Evolutionary conservation across 1,284 basidiomycete species (phyloP).

Genomic region (Veloboletus limbatus): DNA sequence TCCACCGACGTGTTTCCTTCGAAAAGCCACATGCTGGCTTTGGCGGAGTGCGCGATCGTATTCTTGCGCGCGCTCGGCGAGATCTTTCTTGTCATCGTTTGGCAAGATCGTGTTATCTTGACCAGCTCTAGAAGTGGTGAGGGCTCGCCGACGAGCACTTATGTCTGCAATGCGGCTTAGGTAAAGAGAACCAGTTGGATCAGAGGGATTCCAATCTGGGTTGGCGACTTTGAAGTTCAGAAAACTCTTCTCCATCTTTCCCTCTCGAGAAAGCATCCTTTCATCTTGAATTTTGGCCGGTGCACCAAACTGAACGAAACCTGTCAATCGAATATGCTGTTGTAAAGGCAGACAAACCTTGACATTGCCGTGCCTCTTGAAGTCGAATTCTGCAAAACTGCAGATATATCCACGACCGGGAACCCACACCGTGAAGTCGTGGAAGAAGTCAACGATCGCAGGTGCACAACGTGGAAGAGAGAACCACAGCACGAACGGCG

Average conservation of each 20-base stretch:
- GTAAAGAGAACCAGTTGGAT: constrained; percentile 83
- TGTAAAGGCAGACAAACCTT: constrained; percentile 47
- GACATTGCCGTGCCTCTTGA: constrained; percentile 86
- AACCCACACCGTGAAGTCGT: constrained; percentile 95
- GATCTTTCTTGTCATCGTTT: constrained; percentile 35
- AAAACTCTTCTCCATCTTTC: constrained; percentile 99
- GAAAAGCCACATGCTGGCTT: constrained; percentile 55
- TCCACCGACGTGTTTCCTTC: constrained; percentile 41
- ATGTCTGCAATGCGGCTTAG: constrained; percentile 79
- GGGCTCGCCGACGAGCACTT: constrained; percentile 43
- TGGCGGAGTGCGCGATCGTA: constrained; percentile 74
- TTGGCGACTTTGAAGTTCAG: constrained; percentile 95
- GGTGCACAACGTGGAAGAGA: constrained; percentile 87
- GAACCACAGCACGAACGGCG: constrained; percentile 92
- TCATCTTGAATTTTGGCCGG: constrained; percentile 65
- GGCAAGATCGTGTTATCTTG: constrained; percentile 33
- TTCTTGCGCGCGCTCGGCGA: constrained; percentile 58
- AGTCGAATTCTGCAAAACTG: constrained; percentile 97
- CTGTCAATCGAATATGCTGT: constrained; percentile 2
- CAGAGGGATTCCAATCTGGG: constrained; percentile 90
- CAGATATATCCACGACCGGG: constrained; percentile 97
- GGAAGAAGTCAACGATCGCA: constrained; percentile 92
- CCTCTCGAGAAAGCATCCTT: constrained; percentile 79
- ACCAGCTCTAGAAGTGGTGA: constrained; percentile 25
- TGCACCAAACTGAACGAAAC: constrained; percentile 64